Conservation (phyloP, 495 filamentous ascomycete genomes). For the Penicillium canariense region DNA sequence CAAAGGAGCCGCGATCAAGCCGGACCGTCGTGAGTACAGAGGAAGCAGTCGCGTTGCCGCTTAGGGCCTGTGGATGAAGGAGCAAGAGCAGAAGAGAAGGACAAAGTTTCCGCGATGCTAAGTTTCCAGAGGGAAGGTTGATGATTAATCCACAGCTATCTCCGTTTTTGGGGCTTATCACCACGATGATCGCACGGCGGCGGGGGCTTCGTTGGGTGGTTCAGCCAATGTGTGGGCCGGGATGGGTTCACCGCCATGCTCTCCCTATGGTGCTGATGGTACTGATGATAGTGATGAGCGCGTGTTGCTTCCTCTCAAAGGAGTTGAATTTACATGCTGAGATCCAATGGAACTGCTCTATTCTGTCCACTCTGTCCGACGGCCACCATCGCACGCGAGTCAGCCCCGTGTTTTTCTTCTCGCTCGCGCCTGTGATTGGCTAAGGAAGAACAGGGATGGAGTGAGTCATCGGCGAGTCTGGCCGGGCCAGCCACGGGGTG, state of each 20-base stretch:
- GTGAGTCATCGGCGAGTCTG: neutral
- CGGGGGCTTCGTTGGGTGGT: neutral
- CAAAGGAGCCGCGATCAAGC: too few relatives aligned
- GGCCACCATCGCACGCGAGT: neutral
- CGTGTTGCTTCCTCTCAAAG: neutral
- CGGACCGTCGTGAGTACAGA: neutral
- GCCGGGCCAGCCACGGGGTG: neutral
- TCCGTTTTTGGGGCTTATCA: slow-evolving; percentile 20
- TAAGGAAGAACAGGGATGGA: neutral
- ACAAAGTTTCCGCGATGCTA: neutral
- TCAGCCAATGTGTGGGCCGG: slow-evolving; percentile 2
- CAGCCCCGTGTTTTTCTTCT: neutral
- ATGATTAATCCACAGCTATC: slow-evolving; percentile 20
- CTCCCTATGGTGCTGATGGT: neutral
- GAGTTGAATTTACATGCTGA: neutral
- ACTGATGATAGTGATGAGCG: neutral
- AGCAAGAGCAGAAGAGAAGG: neutral
- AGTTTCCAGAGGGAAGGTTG: neutral
- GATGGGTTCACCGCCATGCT: neutral
- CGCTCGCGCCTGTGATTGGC: neutral
- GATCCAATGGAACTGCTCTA: neutral
- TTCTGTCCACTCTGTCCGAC: neutral
- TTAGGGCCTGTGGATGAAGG: neutral
- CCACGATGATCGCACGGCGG: slow-evolving; percentile 20
- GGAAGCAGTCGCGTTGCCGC: neutral